These are phyloP conservation scores for Cordyceps fumosorosea DNA, from an alignment of 2,329 filamentous ascomycete genomes.

Conservation along the genomic window DNA sequence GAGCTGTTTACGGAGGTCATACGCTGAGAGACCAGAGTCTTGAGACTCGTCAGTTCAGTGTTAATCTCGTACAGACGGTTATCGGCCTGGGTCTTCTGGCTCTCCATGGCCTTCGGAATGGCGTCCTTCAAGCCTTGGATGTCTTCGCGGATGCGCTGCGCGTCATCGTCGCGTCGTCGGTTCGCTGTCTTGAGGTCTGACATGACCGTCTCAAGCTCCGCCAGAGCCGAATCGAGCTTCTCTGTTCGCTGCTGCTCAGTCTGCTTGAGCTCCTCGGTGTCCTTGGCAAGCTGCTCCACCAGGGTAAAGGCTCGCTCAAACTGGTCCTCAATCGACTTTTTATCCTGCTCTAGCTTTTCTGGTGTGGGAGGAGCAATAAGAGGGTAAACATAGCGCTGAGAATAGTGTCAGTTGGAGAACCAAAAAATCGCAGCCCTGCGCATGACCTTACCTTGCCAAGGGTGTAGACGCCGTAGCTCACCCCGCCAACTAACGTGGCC, in stretches of 20 bases:
- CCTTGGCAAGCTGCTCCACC: constrained; percentile 84
- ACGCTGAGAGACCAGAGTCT: constrained; percentile 69
- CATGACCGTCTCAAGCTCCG: constrained; percentile 79
- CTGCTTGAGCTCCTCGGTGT: constrained; percentile 81
- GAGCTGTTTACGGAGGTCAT: constrained; percentile 36
- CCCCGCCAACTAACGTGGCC: constrained; percentile 87
- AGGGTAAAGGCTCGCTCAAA: constrained; percentile 89
- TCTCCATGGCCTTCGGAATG: constrained; percentile 82
- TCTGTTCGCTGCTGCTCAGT: constrained; percentile 81
- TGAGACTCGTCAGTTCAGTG: constrained; percentile 82
- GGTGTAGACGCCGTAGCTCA: constrained; percentile 82
- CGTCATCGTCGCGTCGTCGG: constrained; percentile 78
- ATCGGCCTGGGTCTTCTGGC: constrained; percentile 80
- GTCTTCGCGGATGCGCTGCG: constrained; percentile 78
- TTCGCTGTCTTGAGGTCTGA: constrained; percentile 74
- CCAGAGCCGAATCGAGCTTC: constrained; percentile 71
- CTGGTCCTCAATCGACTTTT: constrained; percentile 83
- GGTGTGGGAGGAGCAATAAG: constrained; percentile 90
- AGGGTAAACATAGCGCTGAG: constrained; percentile 80
- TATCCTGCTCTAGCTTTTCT: constrained; percentile 89
- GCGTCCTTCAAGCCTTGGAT: constrained; percentile 74
- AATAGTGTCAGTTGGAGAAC: constrained; percentile 19
- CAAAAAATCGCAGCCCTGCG: background rate
- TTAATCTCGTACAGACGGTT: constrained; percentile 76
- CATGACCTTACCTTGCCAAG: constrained; percentile 64